phyloP scores from a whole-genome alignment of 345 rosid species.

The Melastoma malabathricum region DNA sequence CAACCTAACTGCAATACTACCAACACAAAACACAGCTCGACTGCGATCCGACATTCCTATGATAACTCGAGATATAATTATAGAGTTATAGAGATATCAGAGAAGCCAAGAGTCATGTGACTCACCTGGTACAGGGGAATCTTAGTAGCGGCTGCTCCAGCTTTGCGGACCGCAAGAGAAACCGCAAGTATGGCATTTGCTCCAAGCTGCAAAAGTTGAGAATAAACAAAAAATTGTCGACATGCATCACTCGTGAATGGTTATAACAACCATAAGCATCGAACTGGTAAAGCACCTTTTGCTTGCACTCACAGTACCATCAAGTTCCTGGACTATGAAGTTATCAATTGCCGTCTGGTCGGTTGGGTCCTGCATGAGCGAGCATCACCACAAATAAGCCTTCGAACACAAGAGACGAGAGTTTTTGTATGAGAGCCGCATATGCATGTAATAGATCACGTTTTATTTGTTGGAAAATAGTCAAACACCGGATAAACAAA shows the following conservation, averaged over 20 bases:
- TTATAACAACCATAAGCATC: neutral
- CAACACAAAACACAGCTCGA: no score
- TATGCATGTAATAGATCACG: no score
- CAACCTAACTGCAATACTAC: no score
- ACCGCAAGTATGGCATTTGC: constrained; percentile 93
- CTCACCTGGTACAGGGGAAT: constrained; percentile 53
- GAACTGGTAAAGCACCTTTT: constrained; percentile 38
- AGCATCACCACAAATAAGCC: constrained; percentile 7
- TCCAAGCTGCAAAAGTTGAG: constrained; percentile 44
- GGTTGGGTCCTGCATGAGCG: constrained; percentile 57
- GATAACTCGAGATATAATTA: neutral
- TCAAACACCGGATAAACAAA: no score
- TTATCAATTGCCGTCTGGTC: constrained; percentile 74
- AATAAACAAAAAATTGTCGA: constrained; percentile 2
- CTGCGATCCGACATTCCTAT: no score
- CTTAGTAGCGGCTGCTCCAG: constrained; percentile 56
- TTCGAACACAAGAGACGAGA: no score
- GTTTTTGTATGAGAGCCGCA: no score
- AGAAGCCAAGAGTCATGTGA: constrained; percentile 15
- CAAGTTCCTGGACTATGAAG: constrained; percentile 86
- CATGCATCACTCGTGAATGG: neutral
- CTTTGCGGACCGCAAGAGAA: constrained; percentile 63
- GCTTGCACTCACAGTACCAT: constrained; percentile 96
- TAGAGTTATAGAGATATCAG: neutral
- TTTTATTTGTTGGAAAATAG: no score